Conservation (phyloP, 1,284 basidiomycete genomes). For the Ganoderma boninense region DNA sequence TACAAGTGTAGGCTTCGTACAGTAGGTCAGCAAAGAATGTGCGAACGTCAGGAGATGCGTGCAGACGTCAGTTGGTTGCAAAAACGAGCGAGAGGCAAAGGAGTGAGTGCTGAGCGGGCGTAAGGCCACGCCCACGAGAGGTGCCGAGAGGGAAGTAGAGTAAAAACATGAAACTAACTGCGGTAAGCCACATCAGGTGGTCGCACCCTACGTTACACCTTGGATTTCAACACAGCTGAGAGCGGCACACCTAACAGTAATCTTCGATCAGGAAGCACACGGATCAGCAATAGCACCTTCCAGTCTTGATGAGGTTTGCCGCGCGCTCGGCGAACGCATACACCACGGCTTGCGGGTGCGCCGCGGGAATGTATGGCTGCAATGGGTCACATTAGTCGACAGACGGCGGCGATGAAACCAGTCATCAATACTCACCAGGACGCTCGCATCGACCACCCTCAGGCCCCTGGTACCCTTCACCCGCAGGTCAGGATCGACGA, state of each 20-base stretch:
- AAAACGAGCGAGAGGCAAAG: not conserved
- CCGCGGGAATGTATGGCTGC: slow-evolving; percentile 30
- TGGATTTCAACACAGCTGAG: not conserved
- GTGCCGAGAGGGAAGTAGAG: not conserved
- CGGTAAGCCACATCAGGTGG: not conserved
- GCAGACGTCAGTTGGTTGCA: not conserved
- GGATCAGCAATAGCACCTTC: slow-evolving; percentile 2
- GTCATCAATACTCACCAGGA: slow-evolving; percentile 32
- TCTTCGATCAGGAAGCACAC: not conserved
- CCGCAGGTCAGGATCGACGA: slow-evolving; percentile 38
- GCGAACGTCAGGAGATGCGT: not conserved
- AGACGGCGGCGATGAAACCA: not conserved
- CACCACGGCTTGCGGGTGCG: slow-evolving; percentile 28
- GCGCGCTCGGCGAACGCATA: slow-evolving; percentile 33
- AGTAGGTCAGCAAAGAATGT: not conserved
- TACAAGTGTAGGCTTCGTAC: not conserved
- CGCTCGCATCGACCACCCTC: slow-evolving; percentile 40
- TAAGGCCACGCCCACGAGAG: not conserved
- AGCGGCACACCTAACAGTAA: not conserved
- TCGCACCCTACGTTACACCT: not conserved
- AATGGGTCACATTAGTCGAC: not conserved
- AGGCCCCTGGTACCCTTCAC: slow-evolving; percentile 38
- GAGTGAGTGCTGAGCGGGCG: not conserved
- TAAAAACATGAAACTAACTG: not conserved
- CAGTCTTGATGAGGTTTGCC: slow-evolving; percentile 30